Percentiles rank a stretch among this genome's conserved stretches.
Conservation (phyloP, 1,284 basidiomycete genomes). For the Ceratobasidium sp. region DNA sequence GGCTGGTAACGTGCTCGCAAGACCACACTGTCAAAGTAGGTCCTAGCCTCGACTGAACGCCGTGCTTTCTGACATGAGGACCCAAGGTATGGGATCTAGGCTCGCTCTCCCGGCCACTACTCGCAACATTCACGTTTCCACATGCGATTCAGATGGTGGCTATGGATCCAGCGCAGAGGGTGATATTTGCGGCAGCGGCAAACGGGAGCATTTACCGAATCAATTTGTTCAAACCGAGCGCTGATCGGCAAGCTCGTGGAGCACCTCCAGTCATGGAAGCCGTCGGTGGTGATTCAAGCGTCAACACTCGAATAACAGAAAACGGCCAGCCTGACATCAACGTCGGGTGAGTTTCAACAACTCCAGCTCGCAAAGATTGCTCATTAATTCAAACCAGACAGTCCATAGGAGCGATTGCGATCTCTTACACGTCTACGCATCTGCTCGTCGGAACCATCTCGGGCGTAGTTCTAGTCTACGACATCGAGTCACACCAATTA, state of each 20-base stretch:
- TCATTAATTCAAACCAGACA: constrained; percentile 52
- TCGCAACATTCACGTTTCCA: constrained; percentile 88
- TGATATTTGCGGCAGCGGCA: constrained; percentile 81
- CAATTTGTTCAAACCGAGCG: constrained; percentile 74
- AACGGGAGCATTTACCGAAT: constrained; percentile 79
- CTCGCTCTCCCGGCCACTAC: constrained; percentile 64
- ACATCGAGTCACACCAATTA: constrained; percentile 88
- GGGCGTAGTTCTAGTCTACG: constrained; percentile 82
- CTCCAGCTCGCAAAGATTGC: background rate
- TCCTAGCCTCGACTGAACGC: constrained; percentile 8
- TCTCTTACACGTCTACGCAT: constrained; percentile 76
- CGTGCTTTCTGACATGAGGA: constrained; percentile 39
- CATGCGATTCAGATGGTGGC: constrained; percentile 69
- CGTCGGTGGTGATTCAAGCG: constrained; percentile 74
- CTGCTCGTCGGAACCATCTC: constrained; percentile 75
- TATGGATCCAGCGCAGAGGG: constrained; percentile 84
- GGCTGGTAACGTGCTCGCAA: constrained; percentile 79
- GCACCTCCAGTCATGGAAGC: constrained; percentile 58
- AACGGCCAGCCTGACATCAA: constrained; percentile 62
- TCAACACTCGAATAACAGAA: constrained; percentile 66
- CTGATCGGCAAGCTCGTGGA: constrained; percentile 54
- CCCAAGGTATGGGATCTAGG: constrained; percentile 79
- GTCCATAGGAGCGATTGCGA: constrained; percentile 70
- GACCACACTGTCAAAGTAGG: constrained; percentile 92
- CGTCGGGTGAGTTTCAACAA: constrained; percentile 57